Base-by-base conservation (phyloP, 257 asterid genomes). In the Solanum gandarillasii region DNA sequence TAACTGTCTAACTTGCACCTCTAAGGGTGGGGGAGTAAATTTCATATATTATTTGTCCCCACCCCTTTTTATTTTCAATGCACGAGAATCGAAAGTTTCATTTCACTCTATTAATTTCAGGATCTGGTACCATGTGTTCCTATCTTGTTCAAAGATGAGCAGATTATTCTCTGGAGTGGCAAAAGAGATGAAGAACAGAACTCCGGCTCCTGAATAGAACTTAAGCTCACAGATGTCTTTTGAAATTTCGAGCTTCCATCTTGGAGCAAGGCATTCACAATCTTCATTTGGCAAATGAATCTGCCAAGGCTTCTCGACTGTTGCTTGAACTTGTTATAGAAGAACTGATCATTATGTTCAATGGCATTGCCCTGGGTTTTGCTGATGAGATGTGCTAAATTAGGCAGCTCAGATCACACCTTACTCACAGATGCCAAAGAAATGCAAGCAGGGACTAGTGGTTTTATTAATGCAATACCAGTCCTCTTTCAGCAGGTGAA, bases 91-190 rank as follows among this genome's bases (percentile, higher is more conserved):
- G 43, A 11, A 83, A 67, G 36, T 62, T 38, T 4, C 3, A 6
- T 72, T 43, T 38, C 67, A 0, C 29, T 76, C 35, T 82, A 65
- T 87, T 36, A 41, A 27, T 67, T 88, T 87, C 93, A 96, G 98
- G 99, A 95, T 89, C 91, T 96, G 87, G 98, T 96, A 88, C 98
- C 98, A 43, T 94, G 99, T 86, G 91, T 94, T 39, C 99, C 99
- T 86, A 90, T 96, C 87, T 90, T 94, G 92, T 91, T 96, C 92
- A 96, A 94, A 91, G 98, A 95, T 86, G 99, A 96, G 83, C 98
- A 95, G 84, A 88, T 95, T 86, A 91, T 96, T 72, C 94, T 95
- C 74, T 95, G 99, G 99, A 92, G 89, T 91, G 98, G 98, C 73
- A 90, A 85, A 52, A 87, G 60, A 86, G 87, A 89, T 88, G 70